Base-by-base conservation (phyloP, 2,329 filamentous ascomycete genomes). In the Venturia nashicola region DNA sequence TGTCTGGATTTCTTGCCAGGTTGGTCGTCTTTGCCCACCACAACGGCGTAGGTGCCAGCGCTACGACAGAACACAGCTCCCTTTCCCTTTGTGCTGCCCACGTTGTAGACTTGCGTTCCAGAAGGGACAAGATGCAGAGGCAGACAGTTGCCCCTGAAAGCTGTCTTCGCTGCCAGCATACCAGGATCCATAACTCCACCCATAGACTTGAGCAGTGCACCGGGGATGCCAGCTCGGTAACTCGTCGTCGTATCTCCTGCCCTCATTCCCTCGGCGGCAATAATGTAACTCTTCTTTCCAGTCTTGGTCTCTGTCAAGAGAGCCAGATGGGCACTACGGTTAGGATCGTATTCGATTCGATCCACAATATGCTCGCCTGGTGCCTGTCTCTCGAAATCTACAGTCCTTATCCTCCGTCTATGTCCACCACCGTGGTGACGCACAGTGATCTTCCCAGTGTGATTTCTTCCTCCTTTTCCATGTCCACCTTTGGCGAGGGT, bases 51-150 rank as follows among this genome's bases (percentile, higher is more conserved):
- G 11, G 94, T 97, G 57, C 94, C 94, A 1, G 95, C 94, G 73
- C 91, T 95, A 67, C 94, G 87, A 74, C 94, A 99, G 74, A 99
- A 94, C 23, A 96, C 91, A 16, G 89, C 94, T 32, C 87, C 84
- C 65, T 86, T 87, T 40, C 84, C 82, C 5, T 86, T 82, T 34
- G 88, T 79, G 61, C 83, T 90, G 14, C 93, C 93, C 42, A 99
- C 87, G 68, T 93, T 94, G 80, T 89, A 97, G 61, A 99, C 86
- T 51, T 91, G 85, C 2, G 91, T 96, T n/a, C 94, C 93, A 46
- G 97, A 83, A 1, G 94, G 95, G 66, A 99, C 89, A 87, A 99
- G 94, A 76, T 96, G 90, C 73, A 99, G 80, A 16, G 94, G 94
- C 69, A 99, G 77, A 74, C 94, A 99, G 76, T 99, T 99, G 64